phyloP scores from a whole-genome alignment of 345 rosid species.

The Citrus glauca region DNA sequence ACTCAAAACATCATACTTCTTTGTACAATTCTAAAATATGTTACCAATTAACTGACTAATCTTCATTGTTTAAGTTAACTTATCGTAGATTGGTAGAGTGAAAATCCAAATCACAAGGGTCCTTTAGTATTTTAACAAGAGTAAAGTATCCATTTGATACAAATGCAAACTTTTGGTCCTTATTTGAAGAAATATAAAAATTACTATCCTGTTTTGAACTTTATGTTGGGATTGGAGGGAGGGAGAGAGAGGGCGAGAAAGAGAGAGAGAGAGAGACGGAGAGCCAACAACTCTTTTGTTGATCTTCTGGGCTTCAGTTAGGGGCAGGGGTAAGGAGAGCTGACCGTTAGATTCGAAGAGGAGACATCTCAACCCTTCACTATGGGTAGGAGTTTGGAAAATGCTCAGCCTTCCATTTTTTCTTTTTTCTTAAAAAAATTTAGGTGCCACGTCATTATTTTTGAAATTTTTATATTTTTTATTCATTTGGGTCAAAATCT shows the following conservation, averaged over 20 bases:
- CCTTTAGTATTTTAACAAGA: too few relatives aligned
- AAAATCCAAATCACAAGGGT: background rate
- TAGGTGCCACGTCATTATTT: constrained; percentile 1
- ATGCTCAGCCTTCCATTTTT: constrained; percentile 35
- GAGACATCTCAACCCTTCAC: constrained; percentile 28
- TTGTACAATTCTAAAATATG: too few relatives aligned
- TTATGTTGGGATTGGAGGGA: too few relatives aligned
- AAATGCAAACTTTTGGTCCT: background rate
- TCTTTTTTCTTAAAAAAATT: too few relatives aligned
- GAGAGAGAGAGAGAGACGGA: background rate
- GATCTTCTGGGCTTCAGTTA: constrained; percentile 35
- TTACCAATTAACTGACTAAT: too few relatives aligned
- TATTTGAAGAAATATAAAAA: too few relatives aligned
- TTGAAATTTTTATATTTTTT: background rate
- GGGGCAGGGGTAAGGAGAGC: constrained; percentile 25
- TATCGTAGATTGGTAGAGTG: too few relatives aligned
- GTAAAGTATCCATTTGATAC: background rate
- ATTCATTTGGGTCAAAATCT: background rate
- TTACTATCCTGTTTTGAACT: background rate
- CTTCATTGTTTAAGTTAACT: too few relatives aligned
- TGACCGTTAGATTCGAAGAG: constrained; percentile 40
- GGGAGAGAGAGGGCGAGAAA: background rate
- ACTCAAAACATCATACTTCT: too few relatives aligned
- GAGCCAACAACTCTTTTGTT: constrained; percentile 19
- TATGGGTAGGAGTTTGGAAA: constrained; percentile 26